These are phyloP conservation scores for Boletus subparvulus DNA, from an alignment of 768 basidiomycete species.

Conservation along the genomic window DNA sequence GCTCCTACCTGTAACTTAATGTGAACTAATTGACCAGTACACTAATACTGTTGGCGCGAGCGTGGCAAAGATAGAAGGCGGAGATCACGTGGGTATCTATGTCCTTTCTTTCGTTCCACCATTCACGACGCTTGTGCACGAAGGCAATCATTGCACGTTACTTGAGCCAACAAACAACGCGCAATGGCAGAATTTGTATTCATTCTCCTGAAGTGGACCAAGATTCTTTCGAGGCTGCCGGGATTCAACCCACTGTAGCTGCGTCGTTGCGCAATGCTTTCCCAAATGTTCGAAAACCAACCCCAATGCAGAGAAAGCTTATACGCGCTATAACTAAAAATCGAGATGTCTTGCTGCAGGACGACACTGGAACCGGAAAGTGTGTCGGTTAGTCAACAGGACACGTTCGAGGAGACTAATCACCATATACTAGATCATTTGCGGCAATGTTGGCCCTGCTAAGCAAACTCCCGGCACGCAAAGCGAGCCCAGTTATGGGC, in stretches of 20 bases:
- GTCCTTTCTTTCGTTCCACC: constrained; percentile 18
- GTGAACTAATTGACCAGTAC: constrained; percentile 3
- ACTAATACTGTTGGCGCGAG: too few relatives aligned
- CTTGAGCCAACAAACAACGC: constrained; percentile 26
- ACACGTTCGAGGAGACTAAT: constrained; percentile 2
- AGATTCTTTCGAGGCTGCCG: constrained; percentile 49
- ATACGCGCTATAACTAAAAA: constrained; percentile 58
- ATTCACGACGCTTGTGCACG: constrained; percentile 20
- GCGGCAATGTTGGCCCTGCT: constrained; percentile 66
- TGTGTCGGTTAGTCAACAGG: constrained; percentile 35
- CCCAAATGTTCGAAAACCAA: constrained; percentile 58
- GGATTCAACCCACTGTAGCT: constrained; percentile 50
- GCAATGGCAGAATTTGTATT: background rate
- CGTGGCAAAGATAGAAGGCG: too few relatives aligned
- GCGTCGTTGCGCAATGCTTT: constrained; percentile 57
- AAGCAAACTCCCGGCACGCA: constrained; percentile 46
- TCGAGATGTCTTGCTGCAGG: constrained; percentile 65
- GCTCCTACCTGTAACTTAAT: constrained; percentile 14
- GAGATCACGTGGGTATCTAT: constrained; percentile 25
- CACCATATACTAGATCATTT: constrained; percentile 54
- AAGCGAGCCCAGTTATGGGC: constrained; percentile 9
- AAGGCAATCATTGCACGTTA: constrained; percentile 23
- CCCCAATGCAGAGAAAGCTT: constrained; percentile 55
- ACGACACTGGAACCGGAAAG: constrained; percentile 81
- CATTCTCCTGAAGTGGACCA: constrained; percentile 1